Base-by-base conservation (phyloP, 768 basidiomycete species). In the Astraeus odoratus region DNA sequence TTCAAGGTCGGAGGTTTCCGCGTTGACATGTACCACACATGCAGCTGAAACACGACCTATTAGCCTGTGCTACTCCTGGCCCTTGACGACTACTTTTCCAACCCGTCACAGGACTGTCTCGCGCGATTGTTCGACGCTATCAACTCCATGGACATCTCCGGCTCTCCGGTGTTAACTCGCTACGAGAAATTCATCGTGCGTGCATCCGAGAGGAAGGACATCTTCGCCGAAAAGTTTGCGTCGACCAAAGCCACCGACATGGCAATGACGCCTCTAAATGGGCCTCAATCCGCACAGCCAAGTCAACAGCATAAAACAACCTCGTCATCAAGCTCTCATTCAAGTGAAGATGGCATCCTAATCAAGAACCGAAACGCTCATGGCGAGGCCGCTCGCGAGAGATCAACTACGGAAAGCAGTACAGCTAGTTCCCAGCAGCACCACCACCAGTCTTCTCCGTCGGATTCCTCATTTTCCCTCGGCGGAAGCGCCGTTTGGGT, bases 51-150 rank as follows among this genome's bases (percentile, higher is more conserved):
- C 43, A 10, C n/a, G 27, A 6, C 24, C 49, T 8, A n/a, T 42
- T 44, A 96, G 93, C 94, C 94, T 13, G 80, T 97, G 41, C 80
- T 99, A 8, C 71, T 96, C 2, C 83, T 98, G 57, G 94, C 95
- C 4, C 75, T 99, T 37, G 92, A 97, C 59, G 92, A 97, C 64
- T 99, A 97, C 67, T 92, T 94, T 63, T 70, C 77, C 20, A 76
- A 84, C 51, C 93, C 94, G 0, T 92, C 91, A 0, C 82, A 94
- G 59, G 88, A 90, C 52, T 88, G 91, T 55, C 80, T 99, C 12
- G 80, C 86, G 3, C 81, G 87, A 3, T 74, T 99, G 3, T 98
- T 92, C 60, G 89, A 95, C 53, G 82, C 93, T 4, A 83, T 97
- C 50, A 98, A 98, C 61, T 80, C 86, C 5, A 90, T 98, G 77